Evolutionary conservation across 805 yeast genomes (phyloP).

Genomic region (Candida ovalis): DNA sequence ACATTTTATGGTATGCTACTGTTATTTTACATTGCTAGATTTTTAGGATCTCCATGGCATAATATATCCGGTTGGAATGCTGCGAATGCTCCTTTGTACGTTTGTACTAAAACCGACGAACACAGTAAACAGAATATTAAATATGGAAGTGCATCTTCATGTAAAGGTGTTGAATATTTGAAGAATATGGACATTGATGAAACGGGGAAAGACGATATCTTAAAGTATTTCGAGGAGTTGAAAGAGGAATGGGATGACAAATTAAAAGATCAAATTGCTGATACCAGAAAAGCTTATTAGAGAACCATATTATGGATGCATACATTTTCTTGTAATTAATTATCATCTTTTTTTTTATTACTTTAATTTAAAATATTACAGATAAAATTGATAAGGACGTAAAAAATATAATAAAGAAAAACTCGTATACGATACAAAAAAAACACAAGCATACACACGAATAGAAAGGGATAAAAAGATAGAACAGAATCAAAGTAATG

Average conservation of each 20-base stretch:
- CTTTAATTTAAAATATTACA: not conserved
- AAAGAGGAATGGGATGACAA: slow-evolving; percentile 69
- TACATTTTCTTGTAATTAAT: no score
- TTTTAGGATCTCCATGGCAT: slow-evolving; percentile 83
- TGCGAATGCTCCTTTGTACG: slow-evolving; percentile 81
- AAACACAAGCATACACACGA: no score
- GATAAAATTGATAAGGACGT: no score
- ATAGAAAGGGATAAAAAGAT: no score
- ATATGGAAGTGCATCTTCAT: slow-evolving; percentile 69
- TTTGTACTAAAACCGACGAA: slow-evolving; percentile 52
- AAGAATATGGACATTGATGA: slow-evolving; percentile 52
- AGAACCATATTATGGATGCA: no score
- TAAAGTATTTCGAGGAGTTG: slow-evolving; percentile 55
- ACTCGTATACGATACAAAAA: no score
- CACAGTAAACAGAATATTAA: slow-evolving; percentile 45
- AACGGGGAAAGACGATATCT: slow-evolving; percentile 65
- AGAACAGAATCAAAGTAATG: not conserved
- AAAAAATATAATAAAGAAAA: no score
- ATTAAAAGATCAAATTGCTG: slow-evolving; percentile 63
- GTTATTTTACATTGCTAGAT: slow-evolving; percentile 79
- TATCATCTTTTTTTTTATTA: not conserved
- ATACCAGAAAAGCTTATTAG: slow-evolving; percentile 24
- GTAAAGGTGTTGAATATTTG: slow-evolving; percentile 63
- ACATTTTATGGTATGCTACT: slow-evolving; percentile 83
- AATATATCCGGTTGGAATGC: slow-evolving; percentile 85